Evolutionary conservation across 176 grass and related monocot species (phyloP).

Genomic region (Carex cristatella): DNA sequence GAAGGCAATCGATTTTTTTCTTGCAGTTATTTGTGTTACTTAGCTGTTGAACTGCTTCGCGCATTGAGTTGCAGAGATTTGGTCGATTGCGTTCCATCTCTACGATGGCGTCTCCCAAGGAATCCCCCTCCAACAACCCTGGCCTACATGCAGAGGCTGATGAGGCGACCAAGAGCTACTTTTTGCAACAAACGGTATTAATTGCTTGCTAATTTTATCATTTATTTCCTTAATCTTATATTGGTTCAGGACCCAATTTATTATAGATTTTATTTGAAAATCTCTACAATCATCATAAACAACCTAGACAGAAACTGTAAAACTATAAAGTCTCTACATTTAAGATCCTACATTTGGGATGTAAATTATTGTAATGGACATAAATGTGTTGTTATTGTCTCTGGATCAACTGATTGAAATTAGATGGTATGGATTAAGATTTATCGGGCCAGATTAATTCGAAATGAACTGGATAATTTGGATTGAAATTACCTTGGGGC

Average conservation of each 20-base stretch:
- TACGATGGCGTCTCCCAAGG: constrained; percentile 54
- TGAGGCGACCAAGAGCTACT: constrained; percentile 79
- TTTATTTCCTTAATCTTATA: not conserved
- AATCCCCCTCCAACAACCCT: constrained; percentile 63
- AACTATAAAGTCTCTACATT: not conserved
- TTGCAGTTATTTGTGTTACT: not conserved
- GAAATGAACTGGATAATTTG: not conserved
- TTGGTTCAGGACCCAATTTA: not conserved
- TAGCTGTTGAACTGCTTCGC: not conserved
- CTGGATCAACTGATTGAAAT: not conserved
- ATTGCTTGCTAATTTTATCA: not conserved
- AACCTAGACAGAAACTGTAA: not conserved
- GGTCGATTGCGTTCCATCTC: constrained; percentile 48
- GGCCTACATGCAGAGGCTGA: constrained; percentile 57
- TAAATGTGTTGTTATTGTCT: not conserved
- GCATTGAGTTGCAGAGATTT: constrained; percentile 30
- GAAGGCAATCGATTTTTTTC: not conserved
- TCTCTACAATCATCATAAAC: not conserved
- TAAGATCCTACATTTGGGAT: not conserved
- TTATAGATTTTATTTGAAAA: not conserved
- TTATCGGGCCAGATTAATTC: not conserved
- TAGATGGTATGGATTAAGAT: not conserved
- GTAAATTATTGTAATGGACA: not conserved
- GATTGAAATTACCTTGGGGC: not conserved
- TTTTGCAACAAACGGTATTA: constrained; percentile 88